Evolutionary conservation across 257 asterid species (phyloP).

Genomic region (Gentiana straminea): DNA sequence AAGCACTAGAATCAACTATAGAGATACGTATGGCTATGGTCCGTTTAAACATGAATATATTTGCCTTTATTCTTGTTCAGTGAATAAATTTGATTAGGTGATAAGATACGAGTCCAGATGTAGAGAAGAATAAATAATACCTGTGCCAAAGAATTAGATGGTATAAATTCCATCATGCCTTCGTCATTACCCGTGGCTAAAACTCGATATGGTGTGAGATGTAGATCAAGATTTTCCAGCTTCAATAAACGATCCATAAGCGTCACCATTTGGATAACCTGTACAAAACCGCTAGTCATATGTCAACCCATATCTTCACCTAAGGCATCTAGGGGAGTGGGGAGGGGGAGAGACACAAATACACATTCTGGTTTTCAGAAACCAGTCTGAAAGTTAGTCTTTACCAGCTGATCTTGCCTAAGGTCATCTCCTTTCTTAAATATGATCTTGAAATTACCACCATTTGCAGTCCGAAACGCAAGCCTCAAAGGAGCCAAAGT

Average conservation of each 20-base stretch:
- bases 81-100: no score
- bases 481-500: slow-evolving; percentile 75
- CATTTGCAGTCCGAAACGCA: slow-evolving; percentile 81
- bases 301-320: not conserved
- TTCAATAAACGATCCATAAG: slow-evolving; percentile 94
- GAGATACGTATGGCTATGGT: no score
- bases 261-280: slow-evolving; percentile 98
- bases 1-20: no score
- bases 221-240: slow-evolving; percentile 95
- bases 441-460: slow-evolving; percentile 85
- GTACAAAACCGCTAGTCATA: not conserved
- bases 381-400: slow-evolving; percentile 9
- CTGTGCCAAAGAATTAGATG: slow-evolving; percentile 95
- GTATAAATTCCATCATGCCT: slow-evolving; percentile 97
- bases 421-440: slow-evolving; percentile 97
- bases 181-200: slow-evolving; percentile 97
- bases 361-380: not conserved
- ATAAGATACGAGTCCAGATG: no score
- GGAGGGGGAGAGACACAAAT: not conserved
- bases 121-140: slow-evolving; percentile 19
- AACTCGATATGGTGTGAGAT: slow-evolving; percentile 90
- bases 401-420: slow-evolving; percentile 97
- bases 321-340: not conserved
- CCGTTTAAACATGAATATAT: no score
- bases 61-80: no score